Evolutionary conservation across 352 stramenopile genomes (phyloP).

Genomic region (Phytophthora constricta): DNA sequence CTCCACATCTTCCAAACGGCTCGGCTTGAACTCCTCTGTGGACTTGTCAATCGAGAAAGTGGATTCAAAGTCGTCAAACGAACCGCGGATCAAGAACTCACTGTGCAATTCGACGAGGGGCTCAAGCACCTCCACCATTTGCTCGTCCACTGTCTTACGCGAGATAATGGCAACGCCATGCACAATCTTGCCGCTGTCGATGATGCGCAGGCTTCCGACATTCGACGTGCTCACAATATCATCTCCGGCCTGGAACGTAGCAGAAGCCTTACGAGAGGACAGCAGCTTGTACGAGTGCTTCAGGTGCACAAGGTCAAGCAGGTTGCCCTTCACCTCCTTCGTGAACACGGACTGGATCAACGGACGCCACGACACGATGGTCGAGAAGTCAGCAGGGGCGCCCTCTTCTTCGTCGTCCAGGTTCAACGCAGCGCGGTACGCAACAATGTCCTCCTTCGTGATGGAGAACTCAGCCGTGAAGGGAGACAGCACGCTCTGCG

Average conservation of each 20-base stretch:
- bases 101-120: constrained; percentile 79
- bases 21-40: constrained; percentile 47
- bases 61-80: constrained; percentile 75
- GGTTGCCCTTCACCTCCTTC: constrained; percentile 80
- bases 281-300: constrained; percentile 88
- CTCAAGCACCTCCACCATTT: constrained; percentile 65
- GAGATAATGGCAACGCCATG: constrained; percentile 77
- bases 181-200: constrained; percentile 84
- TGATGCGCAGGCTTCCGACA: constrained; percentile 79
- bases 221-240: constrained; percentile 73
- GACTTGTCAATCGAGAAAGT: constrained; percentile 73
- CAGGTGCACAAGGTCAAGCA: constrained; percentile 85
- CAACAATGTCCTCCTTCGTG: constrained; percentile 55
- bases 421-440: constrained; percentile 68
- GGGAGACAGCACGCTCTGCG: constrained; percentile 58
- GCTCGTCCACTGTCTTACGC: constrained; percentile 52
- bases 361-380: constrained; percentile 79
- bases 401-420: constrained; percentile 38
- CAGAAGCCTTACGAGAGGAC: constrained; percentile 37
- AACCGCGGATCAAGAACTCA: constrained; percentile 88
- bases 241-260: constrained; percentile 66
- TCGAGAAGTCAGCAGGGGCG: constrained; percentile 78
- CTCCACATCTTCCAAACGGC: constrained; percentile 51
- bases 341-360: constrained; percentile 88
- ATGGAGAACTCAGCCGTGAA: constrained; percentile 74